Evolutionary conservation across 2,329 filamentous ascomycete genomes (phyloP).

Genomic region (Apiospora malaysiana): DNA sequence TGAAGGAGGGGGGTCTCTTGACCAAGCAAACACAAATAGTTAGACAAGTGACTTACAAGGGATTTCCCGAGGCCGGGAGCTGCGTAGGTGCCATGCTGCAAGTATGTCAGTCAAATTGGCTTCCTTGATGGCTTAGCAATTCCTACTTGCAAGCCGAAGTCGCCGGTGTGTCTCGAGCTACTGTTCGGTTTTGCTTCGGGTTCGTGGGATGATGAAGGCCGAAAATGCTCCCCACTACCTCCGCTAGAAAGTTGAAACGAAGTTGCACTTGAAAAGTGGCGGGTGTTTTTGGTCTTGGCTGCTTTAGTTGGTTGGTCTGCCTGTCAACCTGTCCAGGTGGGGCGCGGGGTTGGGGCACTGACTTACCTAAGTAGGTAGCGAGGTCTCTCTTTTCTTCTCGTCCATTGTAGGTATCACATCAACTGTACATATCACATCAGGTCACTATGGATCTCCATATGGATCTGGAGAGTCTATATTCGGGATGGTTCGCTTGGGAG

Average conservation of each 20-base stretch:
- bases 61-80: constrained; percentile 50
- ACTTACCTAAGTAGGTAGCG: too few species aligned
- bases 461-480: not conserved
- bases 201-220: constrained; percentile 12
- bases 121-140: not conserved
- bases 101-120: not conserved
- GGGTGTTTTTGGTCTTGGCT: not conserved
- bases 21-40: constrained; percentile 14
- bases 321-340: not conserved
- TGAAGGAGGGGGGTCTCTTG: not conserved
- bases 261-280: not conserved
- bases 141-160: not conserved
- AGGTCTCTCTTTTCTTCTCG: not conserved
- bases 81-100: constrained; percentile 44
- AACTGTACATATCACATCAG: too few species aligned
- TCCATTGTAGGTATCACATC: too few species aligned
- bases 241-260: not conserved
- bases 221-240: constrained; percentile 8
- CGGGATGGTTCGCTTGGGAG: constrained; percentile 8
- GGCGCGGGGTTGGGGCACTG: constrained; percentile 15
- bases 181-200: constrained; percentile 12
- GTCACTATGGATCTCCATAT: constrained; percentile 10
- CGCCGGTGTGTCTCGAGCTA: not conserved
- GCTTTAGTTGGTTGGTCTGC: too few species aligned
- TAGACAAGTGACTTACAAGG: constrained; percentile 43